Evolutionary conservation across 768 basidiomycete species (phyloP).

Genomic region (Phylloporus scabripes): DNA sequence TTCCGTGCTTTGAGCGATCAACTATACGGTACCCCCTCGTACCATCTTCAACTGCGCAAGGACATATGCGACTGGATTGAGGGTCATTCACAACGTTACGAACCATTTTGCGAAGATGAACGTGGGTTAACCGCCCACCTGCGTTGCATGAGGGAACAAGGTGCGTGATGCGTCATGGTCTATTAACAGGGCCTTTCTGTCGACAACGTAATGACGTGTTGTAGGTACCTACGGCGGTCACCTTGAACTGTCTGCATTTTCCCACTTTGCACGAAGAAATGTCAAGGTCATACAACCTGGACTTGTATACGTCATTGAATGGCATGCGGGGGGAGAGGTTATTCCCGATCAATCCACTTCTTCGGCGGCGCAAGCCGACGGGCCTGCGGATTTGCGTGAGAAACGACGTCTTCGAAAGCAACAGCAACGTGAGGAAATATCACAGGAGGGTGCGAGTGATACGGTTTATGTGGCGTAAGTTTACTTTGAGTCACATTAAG

Average conservation of each 20-base stretch:
- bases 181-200: neutral
- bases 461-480: slow-evolving; percentile 85
- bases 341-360: slow-evolving; percentile 25
- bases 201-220: slow-evolving; percentile 11
- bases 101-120: slow-evolving; percentile 83
- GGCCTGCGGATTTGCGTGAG: slow-evolving; percentile 36
- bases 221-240: slow-evolving; percentile 88
- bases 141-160: slow-evolving; percentile 71
- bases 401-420: slow-evolving; percentile 40
- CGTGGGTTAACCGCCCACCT: slow-evolving; percentile 71
- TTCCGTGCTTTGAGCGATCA: slow-evolving; percentile 91
- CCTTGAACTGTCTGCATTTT: slow-evolving; percentile 89
- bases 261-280: slow-evolving; percentile 68
- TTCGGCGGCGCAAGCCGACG: slow-evolving; percentile 23
- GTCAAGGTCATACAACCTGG: slow-evolving; percentile 94
- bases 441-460: slow-evolving; percentile 22
- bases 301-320: slow-evolving; percentile 85
- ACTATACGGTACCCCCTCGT: slow-evolving; percentile 66
- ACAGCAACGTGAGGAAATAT: slow-evolving; percentile 19
- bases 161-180: slow-evolving; percentile 33
- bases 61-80: slow-evolving; percentile 84
- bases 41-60: slow-evolving; percentile 61
- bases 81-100: slow-evolving; percentile 63
- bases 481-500: slow-evolving; percentile 7
- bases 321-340: slow-evolving; percentile 55